Conservation (phyloP, 371 early-diverging fungal species). For the Mucor circinelloides region DNA sequence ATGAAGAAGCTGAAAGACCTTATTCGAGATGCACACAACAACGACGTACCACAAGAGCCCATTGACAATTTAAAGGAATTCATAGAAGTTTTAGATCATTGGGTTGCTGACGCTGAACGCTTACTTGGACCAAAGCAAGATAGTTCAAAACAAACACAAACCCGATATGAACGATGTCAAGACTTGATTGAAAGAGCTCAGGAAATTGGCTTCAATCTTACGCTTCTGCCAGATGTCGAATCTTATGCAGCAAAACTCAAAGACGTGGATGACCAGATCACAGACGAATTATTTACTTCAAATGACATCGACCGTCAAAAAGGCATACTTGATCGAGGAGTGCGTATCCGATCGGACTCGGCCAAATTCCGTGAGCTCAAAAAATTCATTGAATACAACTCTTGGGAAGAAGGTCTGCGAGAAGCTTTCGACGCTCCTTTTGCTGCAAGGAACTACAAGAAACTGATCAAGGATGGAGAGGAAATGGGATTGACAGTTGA, state of each 20-base stretch:
- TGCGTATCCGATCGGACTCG: conserved; percentile 8
- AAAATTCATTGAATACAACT: not conserved
- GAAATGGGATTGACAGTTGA: conserved; percentile 1
- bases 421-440: not conserved
- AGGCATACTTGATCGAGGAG: conserved; percentile 8
- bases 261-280: not conserved
- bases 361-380: conserved; percentile 7
- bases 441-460: conserved; percentile 9
- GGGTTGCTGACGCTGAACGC: conserved; percentile 49
- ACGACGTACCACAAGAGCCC: conserved; percentile 32
- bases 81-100: conserved; percentile 48
- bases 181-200: conserved; percentile 11
- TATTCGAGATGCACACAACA: conserved; percentile 52
- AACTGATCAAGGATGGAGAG: conserved; percentile 21
- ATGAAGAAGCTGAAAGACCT: conserved; percentile 56
- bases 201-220: conserved; percentile 10
- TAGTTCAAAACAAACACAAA: not conserved
- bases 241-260: not conserved
- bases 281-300: not conserved
- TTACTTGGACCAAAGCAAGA: conserved; percentile 29
- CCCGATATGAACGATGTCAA: conserved; percentile 5
- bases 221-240: conserved; percentile 7
- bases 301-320: not conserved
- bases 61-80: conserved; percentile 48
- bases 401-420: conserved; percentile 13